Percentiles rank a stretch among this genome's conserved stretches.
phyloP scores from a whole-genome alignment of 2,329 filamentous ascomycete genomes.

The Arthrobotrys sphaeroides region DNA sequence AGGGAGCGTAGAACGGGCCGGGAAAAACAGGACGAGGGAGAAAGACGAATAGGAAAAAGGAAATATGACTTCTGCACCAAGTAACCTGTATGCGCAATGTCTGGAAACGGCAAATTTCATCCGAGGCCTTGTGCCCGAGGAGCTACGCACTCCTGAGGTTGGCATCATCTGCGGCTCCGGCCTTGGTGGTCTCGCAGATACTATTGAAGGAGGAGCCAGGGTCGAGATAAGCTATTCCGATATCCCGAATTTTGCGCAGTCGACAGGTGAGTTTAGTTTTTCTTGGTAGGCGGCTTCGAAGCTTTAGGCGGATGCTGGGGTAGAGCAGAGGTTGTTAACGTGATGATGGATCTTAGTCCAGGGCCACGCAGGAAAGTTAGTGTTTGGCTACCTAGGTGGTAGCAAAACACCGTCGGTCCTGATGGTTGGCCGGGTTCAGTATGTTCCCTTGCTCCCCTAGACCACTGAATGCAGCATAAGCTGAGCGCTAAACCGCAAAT shows the following conservation, averaged over 20 bases:
- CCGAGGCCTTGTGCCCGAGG: slow-evolving; percentile 64
- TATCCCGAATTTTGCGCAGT: slow-evolving; percentile 71
- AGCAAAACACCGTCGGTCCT: slow-evolving; percentile 69
- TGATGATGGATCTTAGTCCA: slow-evolving; percentile 60
- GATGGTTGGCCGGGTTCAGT: slow-evolving; percentile 73
- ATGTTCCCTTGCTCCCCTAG: slow-evolving; percentile 59
- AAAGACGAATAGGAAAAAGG: not conserved
- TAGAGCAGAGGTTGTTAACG: slow-evolving; percentile 5
- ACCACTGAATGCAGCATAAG: slow-evolving; percentile 7
- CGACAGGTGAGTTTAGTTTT: slow-evolving; percentile 65
- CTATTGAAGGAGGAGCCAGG: slow-evolving; percentile 65
- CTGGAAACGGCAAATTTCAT: slow-evolving; percentile 67
- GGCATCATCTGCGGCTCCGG: slow-evolving; percentile 74
- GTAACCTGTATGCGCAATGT: slow-evolving; percentile 62
- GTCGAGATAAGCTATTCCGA: slow-evolving; percentile 68
- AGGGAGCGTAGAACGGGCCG: not conserved
- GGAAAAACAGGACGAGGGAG: not conserved
- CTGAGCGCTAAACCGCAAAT: slow-evolving; percentile 13
- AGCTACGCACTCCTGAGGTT: slow-evolving; percentile 67
- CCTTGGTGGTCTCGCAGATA: slow-evolving; percentile 70
- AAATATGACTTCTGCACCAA: slow-evolving; percentile 49
- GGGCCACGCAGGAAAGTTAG: slow-evolving; percentile 73
- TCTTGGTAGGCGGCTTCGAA: not conserved
- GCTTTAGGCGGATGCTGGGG: not conserved
- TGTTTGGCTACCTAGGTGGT: slow-evolving; percentile 70